Base-by-base conservation (phyloP, 768 basidiomycete species). In the Suillus americanus region DNA sequence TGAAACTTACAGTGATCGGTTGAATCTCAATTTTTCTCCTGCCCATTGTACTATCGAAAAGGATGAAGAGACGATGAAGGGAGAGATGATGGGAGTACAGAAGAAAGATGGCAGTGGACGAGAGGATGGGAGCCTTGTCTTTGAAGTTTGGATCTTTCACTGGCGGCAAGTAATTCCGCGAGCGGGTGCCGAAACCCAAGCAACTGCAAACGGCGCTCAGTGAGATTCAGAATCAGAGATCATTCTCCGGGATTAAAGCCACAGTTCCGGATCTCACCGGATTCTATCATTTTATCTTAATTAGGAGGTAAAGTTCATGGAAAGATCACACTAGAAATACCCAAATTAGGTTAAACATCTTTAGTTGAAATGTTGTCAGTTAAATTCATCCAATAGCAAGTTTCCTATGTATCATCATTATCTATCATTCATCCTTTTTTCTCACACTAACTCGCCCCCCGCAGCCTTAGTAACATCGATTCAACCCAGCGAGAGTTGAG, bases 11-110 rank as follows among this genome's bases (percentile, higher is more conserved):
- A 2, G 86, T 87, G 73, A 91, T 91, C 68, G 90, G 89, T 75
- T 90, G 89, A 53, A 91, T 91, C 79, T 90, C 90, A 71, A 91
- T 91, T 81, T 91, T 91, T 80, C 90, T 79, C 75, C 90, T 79
- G 67, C 90, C 90, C 90, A 89, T 89, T 70, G 74, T 66, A 55
- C 54, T 28, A 18, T 46, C 4, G 18, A 61, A 66, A 55, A 38
- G 61, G 48, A 41, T 23, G 61, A 45, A 5, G 43, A 37, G 25
- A 41, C 2, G 51, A 62, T 53, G 48, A 48, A 25, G 13, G 28
- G 37, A 33, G 69, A 63, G 68, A 69, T 61, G 74, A 64, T 69
- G 74, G 67, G 66, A 65, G 74, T 64, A 57, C 45, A 64, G 64
- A 62, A 57, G 64, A 69, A 55, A 66, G 66, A 60, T 57, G 69